Base-by-base conservation (phyloP, 768 basidiomycete genomes). In the Nevesoporus exiguus region DNA sequence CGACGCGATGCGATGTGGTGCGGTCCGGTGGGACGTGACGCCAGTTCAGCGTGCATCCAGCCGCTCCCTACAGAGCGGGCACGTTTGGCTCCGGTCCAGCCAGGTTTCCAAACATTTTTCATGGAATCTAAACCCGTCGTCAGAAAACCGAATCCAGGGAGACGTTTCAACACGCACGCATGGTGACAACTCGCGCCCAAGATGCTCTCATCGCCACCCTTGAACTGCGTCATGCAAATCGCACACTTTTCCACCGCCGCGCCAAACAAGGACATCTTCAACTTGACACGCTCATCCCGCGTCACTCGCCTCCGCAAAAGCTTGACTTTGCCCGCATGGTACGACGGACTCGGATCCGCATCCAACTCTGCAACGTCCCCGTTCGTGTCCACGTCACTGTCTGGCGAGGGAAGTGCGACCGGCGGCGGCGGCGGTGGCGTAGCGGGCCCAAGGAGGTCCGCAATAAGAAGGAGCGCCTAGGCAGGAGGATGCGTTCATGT, bases 141-240 rank as follows among this genome's bases (percentile, higher is more conserved):
- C 44, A 47, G 22, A 24, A 21, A 22, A 47, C 10, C 5, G 2
- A 6, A 19, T 19, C 29, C n/a, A 1, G 2, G 14, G 3, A 17
- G 19, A 31, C n/a, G 46, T 17, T n/a, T 6, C 13, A 44, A 49
- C 10, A 71, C 75, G 62, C 47, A 81, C 65, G 78, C 74, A 72
- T 90, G 88, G 57, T 73, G 75, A 66, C 88, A 91, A 19, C 64
- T 70, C 14, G 79, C 78, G 4, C 80, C 78, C 68, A 87, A 62
- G 31, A 78, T 78, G 14, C 79, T 86, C 52, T 63, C 60, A 54
- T 90, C 84, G 17, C 71, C 79, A 8, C 72, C 75, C 69, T 74
- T 82, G 72, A 88, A 91, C 70, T 85, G 85, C 44, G 76, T 78
- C 66, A 89, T 71, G 65, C 90, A 91, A 47, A 90, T 84, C 37